Percentiles rank a stretch among this genome's conserved stretches.
Conservation (phyloP, 805 yeast genomes). For the Metschnikowia kunwiensis region DNA sequence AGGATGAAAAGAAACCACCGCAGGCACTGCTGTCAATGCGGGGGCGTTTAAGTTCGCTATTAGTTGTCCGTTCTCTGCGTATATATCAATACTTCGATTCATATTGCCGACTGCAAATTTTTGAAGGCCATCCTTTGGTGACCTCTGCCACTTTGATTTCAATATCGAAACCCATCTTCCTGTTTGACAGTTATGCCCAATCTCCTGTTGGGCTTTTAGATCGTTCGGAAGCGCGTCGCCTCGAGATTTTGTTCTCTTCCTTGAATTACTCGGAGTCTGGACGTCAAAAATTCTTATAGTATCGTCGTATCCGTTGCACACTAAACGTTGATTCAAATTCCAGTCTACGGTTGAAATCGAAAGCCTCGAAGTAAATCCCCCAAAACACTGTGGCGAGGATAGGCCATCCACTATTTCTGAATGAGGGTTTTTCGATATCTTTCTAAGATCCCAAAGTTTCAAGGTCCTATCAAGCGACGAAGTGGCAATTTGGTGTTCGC, state of each 20-base stretch:
- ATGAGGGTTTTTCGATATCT: constrained; percentile 20
- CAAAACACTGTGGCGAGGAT: constrained; percentile 49
- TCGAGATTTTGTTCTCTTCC: background rate
- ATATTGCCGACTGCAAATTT: constrained; percentile 92
- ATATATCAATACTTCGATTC: constrained; percentile 85
- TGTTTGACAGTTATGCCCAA: constrained; percentile 91
- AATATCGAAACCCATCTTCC: constrained; percentile 96
- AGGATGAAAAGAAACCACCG: constrained; percentile 81
- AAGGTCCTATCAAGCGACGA: constrained; percentile 86
- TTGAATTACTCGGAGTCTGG: too few relatives aligned
- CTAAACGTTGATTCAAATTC: constrained; percentile 64
- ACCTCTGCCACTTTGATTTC: constrained; percentile 80
- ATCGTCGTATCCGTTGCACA: constrained; percentile 82
- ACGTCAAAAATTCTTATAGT: constrained; percentile 13
- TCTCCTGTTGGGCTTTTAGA: constrained; percentile 13
- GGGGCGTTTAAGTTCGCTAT: constrained; percentile 68
- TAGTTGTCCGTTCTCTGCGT: constrained; percentile 70
- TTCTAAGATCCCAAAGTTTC: constrained; percentile 84
- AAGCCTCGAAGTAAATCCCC: constrained; percentile 67
- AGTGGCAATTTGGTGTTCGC: constrained; percentile 67
- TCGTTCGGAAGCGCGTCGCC: background rate
- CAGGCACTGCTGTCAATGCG: constrained; percentile 79
- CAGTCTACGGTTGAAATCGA: constrained; percentile 86
- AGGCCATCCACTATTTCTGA: constrained; percentile 12
- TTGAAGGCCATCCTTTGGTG: constrained; percentile 67